Conservation (phyloP, 2,329 filamentous ascomycete genomes). For the Periconia macrospinosa region DNA sequence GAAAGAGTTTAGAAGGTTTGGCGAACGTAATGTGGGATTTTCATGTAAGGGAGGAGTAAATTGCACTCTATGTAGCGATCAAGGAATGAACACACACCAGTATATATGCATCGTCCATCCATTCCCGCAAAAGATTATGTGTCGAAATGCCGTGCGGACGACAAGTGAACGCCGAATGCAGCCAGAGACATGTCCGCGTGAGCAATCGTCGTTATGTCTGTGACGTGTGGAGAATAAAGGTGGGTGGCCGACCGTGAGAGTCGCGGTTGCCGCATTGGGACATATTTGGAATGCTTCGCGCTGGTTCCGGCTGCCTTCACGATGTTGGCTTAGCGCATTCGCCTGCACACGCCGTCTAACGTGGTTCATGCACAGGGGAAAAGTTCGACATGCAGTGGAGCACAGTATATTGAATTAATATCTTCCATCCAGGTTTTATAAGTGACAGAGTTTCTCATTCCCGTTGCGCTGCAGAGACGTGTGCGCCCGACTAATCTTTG, state of each 20-base stretch:
- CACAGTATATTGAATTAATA: no score
- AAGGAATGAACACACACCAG: not conserved
- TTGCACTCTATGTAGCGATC: not conserved
- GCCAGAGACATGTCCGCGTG: not conserved
- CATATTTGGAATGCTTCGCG: not conserved
- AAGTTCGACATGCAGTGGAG: no score
- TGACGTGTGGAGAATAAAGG: not conserved
- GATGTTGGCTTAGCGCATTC: not conserved
- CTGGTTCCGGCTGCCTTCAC: not conserved
- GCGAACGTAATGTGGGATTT: not conserved
- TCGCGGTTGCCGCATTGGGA: not conserved
- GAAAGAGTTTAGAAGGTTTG: not conserved
- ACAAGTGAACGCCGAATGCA: not conserved
- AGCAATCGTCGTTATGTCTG: not conserved
- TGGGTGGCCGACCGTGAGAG: not conserved
- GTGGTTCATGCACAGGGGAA: not conserved
- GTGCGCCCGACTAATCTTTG: constrained; percentile 12
- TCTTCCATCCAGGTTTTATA: no score
- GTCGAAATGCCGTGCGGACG: not conserved
- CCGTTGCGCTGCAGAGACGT: not conserved
- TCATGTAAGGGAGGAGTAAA: not conserved
- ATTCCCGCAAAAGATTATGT: not conserved
- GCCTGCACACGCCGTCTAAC: not conserved
- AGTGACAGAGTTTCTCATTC: no score
- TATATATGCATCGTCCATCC: not conserved